Percentiles rank a stretch among this genome's conserved stretches.
Evolutionary conservation across 495 filamentous ascomycete genomes (phyloP).

Genomic region (Penicillium egyptiacum): DNA sequence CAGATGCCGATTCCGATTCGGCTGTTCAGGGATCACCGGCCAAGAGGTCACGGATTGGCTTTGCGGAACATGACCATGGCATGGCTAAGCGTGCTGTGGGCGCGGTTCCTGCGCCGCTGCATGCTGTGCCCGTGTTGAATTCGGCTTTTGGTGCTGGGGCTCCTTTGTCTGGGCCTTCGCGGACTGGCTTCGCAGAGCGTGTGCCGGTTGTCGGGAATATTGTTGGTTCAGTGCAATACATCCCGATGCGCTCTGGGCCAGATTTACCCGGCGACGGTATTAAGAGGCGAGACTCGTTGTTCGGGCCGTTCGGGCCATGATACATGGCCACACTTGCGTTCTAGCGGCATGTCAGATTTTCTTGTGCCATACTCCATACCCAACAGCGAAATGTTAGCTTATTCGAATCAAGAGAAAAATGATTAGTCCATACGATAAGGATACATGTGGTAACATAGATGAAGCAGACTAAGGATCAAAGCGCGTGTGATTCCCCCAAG

Average conservation of each 20-base stretch:
- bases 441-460: no score
- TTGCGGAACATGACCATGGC: constrained; percentile 4
- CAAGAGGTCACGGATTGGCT: constrained; percentile 20
- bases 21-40: not conserved
- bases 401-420: no score
- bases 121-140: not conserved
- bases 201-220: constrained; percentile 2
- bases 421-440: no score
- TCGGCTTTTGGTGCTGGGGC: not conserved
- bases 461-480: no score
- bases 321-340: not conserved
- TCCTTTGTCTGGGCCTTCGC: not conserved
- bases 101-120: not conserved
- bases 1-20: constrained; percentile 17
- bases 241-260: not conserved
- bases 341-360: no score
- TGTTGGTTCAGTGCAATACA: not conserved
- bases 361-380: no score
- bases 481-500: no score
- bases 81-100: not conserved
- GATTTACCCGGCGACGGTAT: not conserved
- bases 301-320: not conserved
- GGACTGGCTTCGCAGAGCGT: not conserved
- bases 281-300: constrained; percentile 2
- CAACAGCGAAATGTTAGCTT: no score